Evolutionary conservation across 768 basidiomycete genomes (phyloP), one percentile per base, ranked within the genome.

Genomic region (Favolaschia claudopus): DNA sequence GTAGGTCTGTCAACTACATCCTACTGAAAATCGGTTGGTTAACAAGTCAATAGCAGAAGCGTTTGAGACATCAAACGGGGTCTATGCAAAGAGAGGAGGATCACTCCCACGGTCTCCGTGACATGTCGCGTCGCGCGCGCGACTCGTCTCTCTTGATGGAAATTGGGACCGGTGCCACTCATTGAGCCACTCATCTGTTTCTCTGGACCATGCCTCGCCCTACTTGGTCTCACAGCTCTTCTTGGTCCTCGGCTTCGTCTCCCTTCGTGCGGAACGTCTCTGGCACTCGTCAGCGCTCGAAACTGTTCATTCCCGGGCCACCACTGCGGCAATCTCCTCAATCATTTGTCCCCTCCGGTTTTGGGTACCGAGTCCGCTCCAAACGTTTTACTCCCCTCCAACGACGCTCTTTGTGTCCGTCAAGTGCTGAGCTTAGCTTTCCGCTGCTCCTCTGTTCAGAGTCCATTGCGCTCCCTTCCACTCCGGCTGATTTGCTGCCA

Each of bases 401-500:
- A 3, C 32, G 31, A 33, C 47, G 47, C 15, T 22, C 34, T 20
- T 13, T 15, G 19, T 34, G 27, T 12, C 22, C 20, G 15, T 14
- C 32, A n/a, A 10, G 34, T 49, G 47, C 47, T 17, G 47, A 49
- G 47, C 47, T 49, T 37, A 36, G 47, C 24, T 25, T 36, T 36
- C 8, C 31, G 22, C 47, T 36, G 47, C 47, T 49, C 47, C 47
- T 49, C 47, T 9, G 15, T 49, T 33, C 20, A 4, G 47, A 49
- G 47, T 49, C 47, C 17, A 27, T 37, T 27, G 47, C 47, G 38
- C 29, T n/a, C 17, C 47, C 47, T 22, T 27, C 27, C 4, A 44
- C 27, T 12, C 13, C 43, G 27, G 27, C 27, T 20, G 43, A 44
- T 44, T 27, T n/a, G 25, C 15, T 24, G 27, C 25, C 29, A 44